These are phyloP conservation scores for Chloranthus sessilifolius DNA, from an alignment of 164 flowering plant genomes.

Conservation along the genomic window DNA sequence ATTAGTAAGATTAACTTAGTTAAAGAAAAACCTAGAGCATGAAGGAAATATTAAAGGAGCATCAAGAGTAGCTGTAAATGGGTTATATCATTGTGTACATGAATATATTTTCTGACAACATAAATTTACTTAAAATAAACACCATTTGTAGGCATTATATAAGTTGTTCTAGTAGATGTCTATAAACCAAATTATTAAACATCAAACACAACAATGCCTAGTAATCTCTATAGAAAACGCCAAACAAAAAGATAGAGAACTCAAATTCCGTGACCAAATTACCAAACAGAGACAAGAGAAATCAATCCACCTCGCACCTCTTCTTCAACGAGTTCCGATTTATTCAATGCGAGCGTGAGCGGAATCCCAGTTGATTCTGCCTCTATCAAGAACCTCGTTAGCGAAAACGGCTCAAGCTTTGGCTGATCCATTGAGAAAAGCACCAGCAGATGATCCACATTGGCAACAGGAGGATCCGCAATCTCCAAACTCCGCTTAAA, in stretches of 20 bases:
- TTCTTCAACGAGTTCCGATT: constrained; percentile 65
- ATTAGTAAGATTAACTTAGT: too few species aligned
- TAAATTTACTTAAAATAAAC: too few species aligned
- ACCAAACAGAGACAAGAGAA: constrained; percentile 1
- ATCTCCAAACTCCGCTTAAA: constrained; percentile 59
- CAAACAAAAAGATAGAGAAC: background rate
- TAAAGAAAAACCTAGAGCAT: too few species aligned
- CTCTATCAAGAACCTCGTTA: constrained; percentile 87
- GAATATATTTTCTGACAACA: too few species aligned
- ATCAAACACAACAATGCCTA: background rate
- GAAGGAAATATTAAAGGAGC: too few species aligned
- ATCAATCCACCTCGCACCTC: constrained; percentile 37
- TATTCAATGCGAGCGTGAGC: constrained; percentile 75
- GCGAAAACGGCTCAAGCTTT: constrained; percentile 57
- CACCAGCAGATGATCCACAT: constrained; percentile 88
- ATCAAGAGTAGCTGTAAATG: too few species aligned
- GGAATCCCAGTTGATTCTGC: constrained; percentile 91
- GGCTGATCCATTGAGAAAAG: constrained; percentile 92
- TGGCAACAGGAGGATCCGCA: constrained; percentile 84
- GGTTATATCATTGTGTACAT: too few species aligned
- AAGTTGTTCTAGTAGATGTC: too few species aligned
- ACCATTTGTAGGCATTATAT: too few species aligned
- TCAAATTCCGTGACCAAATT: too few species aligned
- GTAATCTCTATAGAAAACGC: background rate
- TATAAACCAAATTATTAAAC: too few species aligned